Percentiles rank a stretch among this genome's conserved stretches.
Evolutionary conservation across 2,329 filamentous ascomycete species (phyloP).

Genomic region (Macrophomina phaseolina): DNA sequence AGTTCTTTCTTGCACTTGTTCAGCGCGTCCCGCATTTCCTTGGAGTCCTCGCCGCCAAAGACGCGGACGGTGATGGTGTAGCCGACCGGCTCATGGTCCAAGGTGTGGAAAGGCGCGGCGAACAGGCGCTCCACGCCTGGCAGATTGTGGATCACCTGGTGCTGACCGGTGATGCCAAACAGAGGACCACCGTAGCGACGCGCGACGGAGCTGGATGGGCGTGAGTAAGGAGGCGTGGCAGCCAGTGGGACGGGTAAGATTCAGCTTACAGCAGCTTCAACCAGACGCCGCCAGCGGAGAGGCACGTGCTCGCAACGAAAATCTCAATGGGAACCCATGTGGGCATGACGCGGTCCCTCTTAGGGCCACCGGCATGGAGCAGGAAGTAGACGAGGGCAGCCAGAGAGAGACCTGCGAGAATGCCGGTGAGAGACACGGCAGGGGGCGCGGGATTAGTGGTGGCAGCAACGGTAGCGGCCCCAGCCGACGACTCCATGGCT

Average conservation of each 20-base stretch:
- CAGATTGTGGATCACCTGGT: conserved; percentile 24
- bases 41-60: conserved; percentile 12
- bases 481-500: neutral
- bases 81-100: conserved; percentile 21
- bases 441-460: neutral
- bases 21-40: conserved; percentile 3
- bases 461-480: neutral
- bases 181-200: conserved; percentile 17
- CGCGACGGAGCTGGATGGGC: neutral
- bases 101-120: conserved; percentile 10
- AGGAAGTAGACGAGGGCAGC: neutral
- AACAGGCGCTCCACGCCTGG: conserved; percentile 15
- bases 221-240: neutral
- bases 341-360: conserved; percentile 4
- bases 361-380: neutral
- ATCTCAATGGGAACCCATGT: conserved; percentile 19
- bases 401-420: neutral
- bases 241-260: neutral
- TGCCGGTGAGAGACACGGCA: neutral
- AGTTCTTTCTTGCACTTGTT: conserved; percentile 6
- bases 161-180: conserved; percentile 13
- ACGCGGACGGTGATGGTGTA: conserved; percentile 23
- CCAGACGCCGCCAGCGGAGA: conserved; percentile 7
- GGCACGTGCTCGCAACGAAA: conserved; percentile 20
- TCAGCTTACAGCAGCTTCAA: conserved; percentile 23